A percentile compares a stretch with the other conserved stretches of the same genome.
These are phyloP conservation scores for Hibiscus mutabilis DNA, from an alignment of 345 rosid genomes.

Conservation along the genomic window DNA sequence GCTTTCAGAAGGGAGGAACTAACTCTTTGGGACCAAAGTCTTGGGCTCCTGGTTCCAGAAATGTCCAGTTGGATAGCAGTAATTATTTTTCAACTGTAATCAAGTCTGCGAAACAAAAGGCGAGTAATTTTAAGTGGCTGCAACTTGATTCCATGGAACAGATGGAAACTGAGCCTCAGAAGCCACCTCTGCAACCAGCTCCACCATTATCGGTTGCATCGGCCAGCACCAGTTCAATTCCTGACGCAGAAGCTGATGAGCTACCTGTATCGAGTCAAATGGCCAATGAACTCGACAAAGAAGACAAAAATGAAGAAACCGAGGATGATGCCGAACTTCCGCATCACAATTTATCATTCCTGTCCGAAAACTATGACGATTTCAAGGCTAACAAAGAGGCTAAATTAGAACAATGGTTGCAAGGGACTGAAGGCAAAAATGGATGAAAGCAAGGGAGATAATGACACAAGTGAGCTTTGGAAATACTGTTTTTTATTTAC, in stretches of 20 bases:
- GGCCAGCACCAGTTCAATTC: slow-evolving; percentile 32
- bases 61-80: slow-evolving; percentile 31
- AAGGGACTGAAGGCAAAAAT: slow-evolving; percentile 31
- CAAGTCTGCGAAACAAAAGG: slow-evolving; percentile 68
- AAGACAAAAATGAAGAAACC: slow-evolving; percentile 19
- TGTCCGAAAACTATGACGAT: slow-evolving; percentile 40
- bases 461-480: slow-evolving; percentile 2
- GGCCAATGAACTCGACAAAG: neutral
- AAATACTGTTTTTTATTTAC: slow-evolving; percentile 7
- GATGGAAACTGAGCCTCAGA: slow-evolving; percentile 18
- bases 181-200: slow-evolving; percentile 19
- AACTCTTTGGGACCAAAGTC: slow-evolving; percentile 42
- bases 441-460: slow-evolving; percentile 9
- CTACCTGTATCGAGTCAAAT: slow-evolving; percentile 31
- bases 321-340: slow-evolving; percentile 11
- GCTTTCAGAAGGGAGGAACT: slow-evolving; percentile 38
- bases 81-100: slow-evolving; percentile 58
- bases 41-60: slow-evolving; percentile 31
- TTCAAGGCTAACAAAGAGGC: slow-evolving; percentile 80
- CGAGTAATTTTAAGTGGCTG: slow-evolving; percentile 65
- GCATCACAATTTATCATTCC: slow-evolving; percentile 3
- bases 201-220: slow-evolving; percentile 29
- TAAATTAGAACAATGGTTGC: slow-evolving; percentile 76
- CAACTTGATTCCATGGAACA: slow-evolving; percentile 49
- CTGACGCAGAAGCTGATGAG: slow-evolving; percentile 46